phyloP scores from a whole-genome alignment of 2,329 filamentous ascomycete species.

The Pestalotiopsis sp. region DNA sequence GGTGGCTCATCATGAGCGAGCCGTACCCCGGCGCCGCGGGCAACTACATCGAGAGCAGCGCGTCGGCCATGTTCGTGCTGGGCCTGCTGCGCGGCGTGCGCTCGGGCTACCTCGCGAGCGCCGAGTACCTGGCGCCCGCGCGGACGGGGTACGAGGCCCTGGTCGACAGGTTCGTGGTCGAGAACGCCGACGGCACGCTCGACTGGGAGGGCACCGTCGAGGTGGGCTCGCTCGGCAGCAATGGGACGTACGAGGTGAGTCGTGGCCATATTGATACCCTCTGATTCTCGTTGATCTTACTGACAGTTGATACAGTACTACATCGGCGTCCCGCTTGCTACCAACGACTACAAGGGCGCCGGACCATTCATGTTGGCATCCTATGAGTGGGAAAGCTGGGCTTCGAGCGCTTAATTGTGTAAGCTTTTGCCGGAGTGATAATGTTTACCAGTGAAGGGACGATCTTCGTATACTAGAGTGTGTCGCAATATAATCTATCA shows the following conservation, averaged over 20 bases:
- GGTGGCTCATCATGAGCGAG: slow-evolving; percentile 60
- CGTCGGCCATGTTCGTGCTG: slow-evolving; percentile 59
- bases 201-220: slow-evolving; percentile 53
- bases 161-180: slow-evolving; percentile 44
- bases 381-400: slow-evolving; percentile 31
- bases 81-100: slow-evolving; percentile 49
- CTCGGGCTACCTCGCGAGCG: slow-evolving; percentile 33
- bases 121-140: slow-evolving; percentile 37
- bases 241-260: slow-evolving; percentile 50
- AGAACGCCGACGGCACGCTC: slow-evolving; percentile 46
- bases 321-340: slow-evolving; percentile 36
- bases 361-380: slow-evolving; percentile 41
- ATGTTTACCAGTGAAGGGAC: background rate
- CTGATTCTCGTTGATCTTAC: background rate
- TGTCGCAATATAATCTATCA: background rate
- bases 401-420: slow-evolving; percentile 1
- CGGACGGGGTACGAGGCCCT: slow-evolving; percentile 46
- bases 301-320: slow-evolving; percentile 37
- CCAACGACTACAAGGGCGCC: slow-evolving; percentile 39
- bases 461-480: background rate
- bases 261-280: background rate
- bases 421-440: background rate
- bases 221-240: slow-evolving; percentile 50
- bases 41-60: slow-evolving; percentile 64
- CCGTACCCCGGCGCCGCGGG: slow-evolving; percentile 46